Conservation (phyloP, 805 yeast species). For the Lipomyces spencermartinsiae region DNA sequence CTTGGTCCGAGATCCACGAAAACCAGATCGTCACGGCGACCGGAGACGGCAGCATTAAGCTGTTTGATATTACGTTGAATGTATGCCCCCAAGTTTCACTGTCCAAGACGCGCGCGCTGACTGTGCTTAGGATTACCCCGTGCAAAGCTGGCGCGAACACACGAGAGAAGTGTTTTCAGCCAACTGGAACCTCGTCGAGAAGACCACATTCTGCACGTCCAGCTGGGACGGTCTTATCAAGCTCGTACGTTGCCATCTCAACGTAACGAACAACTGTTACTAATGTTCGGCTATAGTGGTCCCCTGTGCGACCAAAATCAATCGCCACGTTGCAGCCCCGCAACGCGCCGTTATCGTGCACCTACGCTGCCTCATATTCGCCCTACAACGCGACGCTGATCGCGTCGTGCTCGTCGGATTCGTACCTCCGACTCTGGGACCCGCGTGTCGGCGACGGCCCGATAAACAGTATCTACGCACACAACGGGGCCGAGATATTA, state of each 20-base stretch:
- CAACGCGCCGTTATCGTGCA: conserved; percentile 36
- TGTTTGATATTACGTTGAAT: conserved; percentile 69
- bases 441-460: conserved; percentile 69
- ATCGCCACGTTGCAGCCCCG: conserved; percentile 56
- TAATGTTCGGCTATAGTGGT: conserved; percentile 53
- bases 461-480: conserved; percentile 66
- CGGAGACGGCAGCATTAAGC: conserved; percentile 87
- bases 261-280: background rate
- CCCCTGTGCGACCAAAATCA: conserved; percentile 65
- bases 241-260: conserved; percentile 44
- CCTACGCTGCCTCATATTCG: conserved; percentile 40
- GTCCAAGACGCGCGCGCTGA: background rate
- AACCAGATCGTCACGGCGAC: conserved; percentile 81
- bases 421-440: conserved; percentile 83
- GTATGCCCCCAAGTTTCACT: conserved; percentile 5
- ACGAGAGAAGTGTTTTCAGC: conserved; percentile 73
- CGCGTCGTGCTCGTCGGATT: conserved; percentile 74
- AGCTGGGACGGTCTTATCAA: conserved; percentile 94
- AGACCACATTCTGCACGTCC: conserved; percentile 71
- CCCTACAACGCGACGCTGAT: conserved; percentile 81
- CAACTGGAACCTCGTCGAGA: conserved; percentile 75
- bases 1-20: conserved; percentile 92
- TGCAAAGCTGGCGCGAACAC: conserved; percentile 79
- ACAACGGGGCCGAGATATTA: conserved; percentile 79
- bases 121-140: conserved; percentile 62